Evolutionary conservation across 495 filamentous ascomycete genomes (phyloP), one percentile per base, ranked within the genome.

Genomic region (Aspergillus cavernicola): DNA sequence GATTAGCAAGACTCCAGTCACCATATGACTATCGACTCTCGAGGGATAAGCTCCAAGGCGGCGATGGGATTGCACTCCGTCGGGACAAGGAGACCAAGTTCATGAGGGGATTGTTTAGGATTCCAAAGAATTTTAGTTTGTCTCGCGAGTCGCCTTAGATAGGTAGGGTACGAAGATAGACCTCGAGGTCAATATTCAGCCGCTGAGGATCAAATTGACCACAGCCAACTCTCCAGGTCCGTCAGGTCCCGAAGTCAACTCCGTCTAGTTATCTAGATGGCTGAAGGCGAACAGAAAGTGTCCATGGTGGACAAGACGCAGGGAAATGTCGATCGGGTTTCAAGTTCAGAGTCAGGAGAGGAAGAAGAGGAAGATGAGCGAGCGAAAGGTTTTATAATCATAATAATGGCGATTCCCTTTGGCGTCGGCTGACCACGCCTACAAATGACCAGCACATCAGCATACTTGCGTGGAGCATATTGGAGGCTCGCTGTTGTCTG

Each of bases 361-460:
- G 29, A 46, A 20, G 28, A 45, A 39, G 22, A 43, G 33, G 31
- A 50, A 26, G 24, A 42, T 12, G 23, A 40, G 50, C 8, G 39
- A 59, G 45, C 31, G 46, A 31, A 16, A 43, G 26, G 41, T 39
- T 43, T 55, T 59, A 59, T 59, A 55, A 40, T 29, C 4, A 29
- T 29, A n/a, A n/a, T n/a, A n/a, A 33, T 44, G 49, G 15, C 43
- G 15, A 44, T 48, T 45, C 37, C 22, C 29, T 35, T 38, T 41
- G n/a, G 36, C 42, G 53, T 57, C 59, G 47, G 52, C 49, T 57
- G 56, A 53, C 55, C 54, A 58, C 56, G 59, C 59, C 58, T 58
- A 56, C 53, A 56, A 58, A 55, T 58, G 59, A 62, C 56, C 59
- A 62, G 53, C 59, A 56, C 59, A 62, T 61, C 41, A 50, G 35